phyloP scores from a whole-genome alignment of 1,139 yeast species.

The Blastobotrys malaysiensis region DNA sequence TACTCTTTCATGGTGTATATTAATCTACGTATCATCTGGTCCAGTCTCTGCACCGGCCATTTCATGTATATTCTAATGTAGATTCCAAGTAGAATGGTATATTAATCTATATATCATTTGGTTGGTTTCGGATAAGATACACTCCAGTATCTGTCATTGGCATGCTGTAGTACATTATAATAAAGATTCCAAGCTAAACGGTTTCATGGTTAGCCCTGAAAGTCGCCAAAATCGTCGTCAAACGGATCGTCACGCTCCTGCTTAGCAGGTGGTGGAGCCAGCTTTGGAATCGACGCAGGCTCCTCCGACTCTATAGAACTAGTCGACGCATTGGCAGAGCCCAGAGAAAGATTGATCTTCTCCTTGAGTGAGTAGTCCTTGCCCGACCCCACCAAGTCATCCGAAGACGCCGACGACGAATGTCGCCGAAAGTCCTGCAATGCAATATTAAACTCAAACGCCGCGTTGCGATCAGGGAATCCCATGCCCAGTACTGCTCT shows the following conservation, averaged over 20 bases:
- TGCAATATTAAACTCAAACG: slow-evolving; percentile 39
- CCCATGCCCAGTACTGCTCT: slow-evolving; percentile 39
- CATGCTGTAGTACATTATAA: not conserved
- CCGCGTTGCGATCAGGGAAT: slow-evolving; percentile 34
- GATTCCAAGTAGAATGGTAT: too few relatives aligned
- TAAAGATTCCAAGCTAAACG: not conserved
- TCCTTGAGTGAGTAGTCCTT: slow-evolving; percentile 28
- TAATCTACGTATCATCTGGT: too few relatives aligned
- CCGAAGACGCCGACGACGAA: slow-evolving; percentile 12
- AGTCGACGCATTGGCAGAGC: not conserved
- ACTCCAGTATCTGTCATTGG: too few relatives aligned
- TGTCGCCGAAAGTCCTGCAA: slow-evolving; percentile 35
- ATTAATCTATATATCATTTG: too few relatives aligned
- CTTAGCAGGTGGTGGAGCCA: slow-evolving; percentile 21
- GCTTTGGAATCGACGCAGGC: slow-evolving; percentile 14
- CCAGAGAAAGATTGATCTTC: not conserved
- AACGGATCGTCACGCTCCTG: slow-evolving; percentile 20
- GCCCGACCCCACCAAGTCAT: not conserved
- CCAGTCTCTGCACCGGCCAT: too few relatives aligned
- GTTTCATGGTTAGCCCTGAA: slow-evolving; percentile 19
- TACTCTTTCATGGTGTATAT: not conserved
- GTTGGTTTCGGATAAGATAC: too few relatives aligned
- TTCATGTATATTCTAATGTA: too few relatives aligned
- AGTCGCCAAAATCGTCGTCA: slow-evolving; percentile 44
- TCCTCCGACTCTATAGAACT: not conserved